Evolutionary conservation across 306 rosid genomes (phyloP).

Genomic region (Inga leiocalycina): DNA sequence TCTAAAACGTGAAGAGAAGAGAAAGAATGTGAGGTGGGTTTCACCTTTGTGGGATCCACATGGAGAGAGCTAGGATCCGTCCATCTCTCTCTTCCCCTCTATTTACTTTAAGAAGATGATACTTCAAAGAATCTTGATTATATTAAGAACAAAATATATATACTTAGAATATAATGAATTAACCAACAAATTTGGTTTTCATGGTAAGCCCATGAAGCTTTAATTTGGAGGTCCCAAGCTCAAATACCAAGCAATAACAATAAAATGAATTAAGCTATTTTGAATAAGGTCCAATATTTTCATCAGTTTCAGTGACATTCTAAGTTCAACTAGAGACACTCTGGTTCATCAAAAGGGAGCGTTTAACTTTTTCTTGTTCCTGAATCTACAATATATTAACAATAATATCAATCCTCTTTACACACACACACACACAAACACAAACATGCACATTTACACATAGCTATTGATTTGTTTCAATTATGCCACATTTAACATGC

Average conservation of each 20-base stretch:
- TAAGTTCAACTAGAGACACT: neutral
- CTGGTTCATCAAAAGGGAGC: neutral
- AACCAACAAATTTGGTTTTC: no score
- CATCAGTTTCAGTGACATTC: neutral
- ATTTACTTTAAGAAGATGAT: no score
- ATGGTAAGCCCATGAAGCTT: no score
- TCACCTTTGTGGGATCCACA: neutral
- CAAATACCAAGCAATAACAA: no score
- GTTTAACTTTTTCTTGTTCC: neutral
- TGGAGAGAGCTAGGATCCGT: neutral
- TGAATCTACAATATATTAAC: neutral
- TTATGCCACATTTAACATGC: neutral
- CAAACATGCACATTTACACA: no score
- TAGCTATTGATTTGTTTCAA: neutral
- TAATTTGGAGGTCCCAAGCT: neutral
- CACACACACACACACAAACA: no score
- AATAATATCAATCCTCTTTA: no score
- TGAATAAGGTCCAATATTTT: neutral
- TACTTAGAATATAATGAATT: no score
- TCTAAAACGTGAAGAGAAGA: neutral
- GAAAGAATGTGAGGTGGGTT: neutral
- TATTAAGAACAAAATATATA: no score
- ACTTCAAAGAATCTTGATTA: neutral
- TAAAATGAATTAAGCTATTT: neutral
- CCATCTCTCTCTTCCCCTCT: neutral